Conservation (phyloP, 352 stramenopile species). For the Phytophthora syringae region DNA sequence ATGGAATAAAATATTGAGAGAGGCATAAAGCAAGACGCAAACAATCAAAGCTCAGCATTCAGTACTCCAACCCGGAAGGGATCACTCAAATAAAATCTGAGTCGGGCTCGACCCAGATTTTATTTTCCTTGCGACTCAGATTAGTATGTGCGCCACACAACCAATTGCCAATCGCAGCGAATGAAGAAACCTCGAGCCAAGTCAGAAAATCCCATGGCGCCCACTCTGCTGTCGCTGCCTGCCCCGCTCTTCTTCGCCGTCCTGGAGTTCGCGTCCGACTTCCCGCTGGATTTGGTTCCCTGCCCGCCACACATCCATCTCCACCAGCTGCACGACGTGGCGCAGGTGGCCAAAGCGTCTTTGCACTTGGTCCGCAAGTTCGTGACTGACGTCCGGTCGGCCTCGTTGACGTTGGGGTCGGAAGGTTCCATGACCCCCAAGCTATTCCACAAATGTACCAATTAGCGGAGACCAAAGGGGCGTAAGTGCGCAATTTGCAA, state of each 20-base stretch:
- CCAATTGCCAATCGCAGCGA: too few species aligned
- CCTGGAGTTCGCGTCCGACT: not conserved
- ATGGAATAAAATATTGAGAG: too few species aligned
- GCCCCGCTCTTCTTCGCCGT: not conserved
- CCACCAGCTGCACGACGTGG: not conserved
- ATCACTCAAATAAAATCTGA: too few species aligned
- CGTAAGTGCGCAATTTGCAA: not conserved
- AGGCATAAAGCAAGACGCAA: too few species aligned
- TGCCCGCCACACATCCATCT: not conserved
- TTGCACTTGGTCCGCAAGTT: not conserved
- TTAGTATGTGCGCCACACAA: too few species aligned
- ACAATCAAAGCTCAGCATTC: too few species aligned
- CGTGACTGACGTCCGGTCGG: not conserved
- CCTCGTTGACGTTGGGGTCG: not conserved
- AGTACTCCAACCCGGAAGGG: too few species aligned
- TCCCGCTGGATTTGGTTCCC: not conserved
- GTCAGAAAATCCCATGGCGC: not conserved
- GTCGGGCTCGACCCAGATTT: too few species aligned
- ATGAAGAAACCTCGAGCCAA: not conserved
- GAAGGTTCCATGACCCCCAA: not conserved
- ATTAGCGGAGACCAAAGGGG: not conserved
- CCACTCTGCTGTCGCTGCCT: not conserved
- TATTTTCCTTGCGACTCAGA: too few species aligned
- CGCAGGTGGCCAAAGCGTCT: conserved; percentile 1
- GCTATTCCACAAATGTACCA: not conserved